phyloP scores from a whole-genome alignment of 2,329 filamentous ascomycete species.

The Paecilomyces formosus region DNA sequence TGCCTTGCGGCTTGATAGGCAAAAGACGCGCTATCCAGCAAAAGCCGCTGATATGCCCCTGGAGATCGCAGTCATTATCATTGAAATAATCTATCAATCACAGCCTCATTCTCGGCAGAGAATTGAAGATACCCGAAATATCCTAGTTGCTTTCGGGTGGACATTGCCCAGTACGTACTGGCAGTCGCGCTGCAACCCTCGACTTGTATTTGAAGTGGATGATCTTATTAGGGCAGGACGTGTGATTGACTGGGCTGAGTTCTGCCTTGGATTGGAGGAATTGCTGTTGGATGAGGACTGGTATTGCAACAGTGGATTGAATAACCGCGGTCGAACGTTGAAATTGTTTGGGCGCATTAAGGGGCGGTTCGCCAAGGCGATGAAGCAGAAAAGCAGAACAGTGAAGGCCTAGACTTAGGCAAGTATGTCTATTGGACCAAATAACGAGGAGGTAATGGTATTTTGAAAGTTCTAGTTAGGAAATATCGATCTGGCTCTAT shows the following conservation, averaged over 20 bases:
- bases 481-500: too few relatives aligned
- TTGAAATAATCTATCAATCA: background rate
- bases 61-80: background rate
- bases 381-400: too few relatives aligned
- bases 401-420: too few relatives aligned
- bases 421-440: too few relatives aligned
- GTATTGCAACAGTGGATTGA: slow-evolving; percentile 5
- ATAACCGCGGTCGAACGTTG: background rate
- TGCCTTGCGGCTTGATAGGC: background rate
- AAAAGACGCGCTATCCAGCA: background rate
- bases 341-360: background rate
- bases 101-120: background rate
- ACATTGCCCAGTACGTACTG: background rate
- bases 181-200: slow-evolving; percentile 3
- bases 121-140: background rate
- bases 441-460: too few relatives aligned
- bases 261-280: slow-evolving; percentile 6
- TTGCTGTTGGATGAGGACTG: slow-evolving; percentile 3
- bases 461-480: too few relatives aligned
- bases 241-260: background rate
- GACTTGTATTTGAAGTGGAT: background rate
- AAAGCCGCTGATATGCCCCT: background rate
- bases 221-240: background rate
- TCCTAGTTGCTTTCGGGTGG: background rate
- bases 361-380: background rate